A percentile compares a stretch with the other conserved stretches of the same genome.
These are phyloP conservation scores for Heliamphora exappendiculata DNA, from an alignment of 148 eudicot species.

Conservation along the genomic window DNA sequence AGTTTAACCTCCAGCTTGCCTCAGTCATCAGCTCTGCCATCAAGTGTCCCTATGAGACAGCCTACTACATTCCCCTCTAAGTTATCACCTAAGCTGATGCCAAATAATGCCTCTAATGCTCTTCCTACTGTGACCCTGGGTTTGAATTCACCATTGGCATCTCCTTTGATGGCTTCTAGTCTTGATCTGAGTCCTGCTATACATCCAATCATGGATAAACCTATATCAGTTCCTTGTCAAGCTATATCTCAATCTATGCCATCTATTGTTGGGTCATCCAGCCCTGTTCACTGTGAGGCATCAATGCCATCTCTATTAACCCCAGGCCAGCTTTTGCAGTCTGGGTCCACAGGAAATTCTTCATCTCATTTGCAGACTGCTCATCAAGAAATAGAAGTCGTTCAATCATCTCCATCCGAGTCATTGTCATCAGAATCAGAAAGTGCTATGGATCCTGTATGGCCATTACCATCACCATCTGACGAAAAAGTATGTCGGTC, in stretches of 20 bases:
- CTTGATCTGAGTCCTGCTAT: constrained; percentile 22
- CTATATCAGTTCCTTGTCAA: background rate
- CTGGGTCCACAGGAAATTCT: constrained; percentile 26
- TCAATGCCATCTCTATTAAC: constrained; percentile 30
- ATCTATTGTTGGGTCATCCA: constrained; percentile 27
- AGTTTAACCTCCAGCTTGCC: constrained; percentile 22
- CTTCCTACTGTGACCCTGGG: constrained; percentile 21
- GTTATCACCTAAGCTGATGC: background rate
- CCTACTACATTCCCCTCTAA: constrained; percentile 12
- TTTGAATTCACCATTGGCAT: constrained; percentile 22
- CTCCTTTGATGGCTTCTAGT: constrained; percentile 22
- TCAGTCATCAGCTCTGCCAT: constrained; percentile 18
- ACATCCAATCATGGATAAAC: constrained; percentile 24
- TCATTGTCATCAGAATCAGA: constrained; percentile 18
- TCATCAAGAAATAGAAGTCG: constrained; percentile 43
- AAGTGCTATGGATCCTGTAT: constrained; percentile 31
- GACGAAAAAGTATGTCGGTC: constrained; percentile 26
- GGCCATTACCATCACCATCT: constrained; percentile 41
- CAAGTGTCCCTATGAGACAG: constrained; percentile 21
- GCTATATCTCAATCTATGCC: constrained; percentile 18
- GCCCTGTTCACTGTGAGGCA: constrained; percentile 17
- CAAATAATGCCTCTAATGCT: constrained; percentile 20
- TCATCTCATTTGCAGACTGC: constrained; percentile 25
- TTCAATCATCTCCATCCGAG: constrained; percentile 25
- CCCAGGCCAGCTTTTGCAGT: constrained; percentile 50